Base-by-base conservation (phyloP, 768 basidiomycete genomes). In the Piloderma croceum region DNA sequence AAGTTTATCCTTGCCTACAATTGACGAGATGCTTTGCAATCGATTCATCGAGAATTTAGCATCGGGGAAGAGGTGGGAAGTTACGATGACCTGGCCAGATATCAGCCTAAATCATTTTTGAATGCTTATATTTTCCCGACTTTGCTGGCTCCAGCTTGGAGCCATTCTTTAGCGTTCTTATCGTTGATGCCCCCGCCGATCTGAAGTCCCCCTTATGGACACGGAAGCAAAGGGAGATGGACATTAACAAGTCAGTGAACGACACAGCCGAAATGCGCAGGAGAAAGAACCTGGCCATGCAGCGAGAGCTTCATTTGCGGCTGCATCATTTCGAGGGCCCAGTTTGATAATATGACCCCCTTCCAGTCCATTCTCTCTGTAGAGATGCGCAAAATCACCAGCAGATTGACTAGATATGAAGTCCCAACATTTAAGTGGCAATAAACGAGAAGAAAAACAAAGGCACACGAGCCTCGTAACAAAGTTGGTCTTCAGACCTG, bases 261-360 rank as follows among this genome's bases (percentile, higher is more conserved):
- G 15, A 31, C 42, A 24, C 22, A 33, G 25, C 45, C 55, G 36
- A 49, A 29, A 17, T 17, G 29, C 23, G 34, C 45, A 21, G 15
- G 33, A 19, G 1, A 5, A 47, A 66, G 19, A 24, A 82, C 89
- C 80, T 59, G 82, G 83, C 96, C 96, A 99, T 24, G 83, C 77
- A 18, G 58, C 58, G 22, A 98, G 67, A 2, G 93, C 92, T 41
- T 89, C 81, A 48, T 64, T 73, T 9, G 96, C 96, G n/a, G 93
- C 90, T 13, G 69, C 71, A 46, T 94, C 90, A 52, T 98, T 98
- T 11, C 85, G 77, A 3, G 81, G 77, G 2, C 96, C 96, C 5
- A 99, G 76, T 64, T 94, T 98, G 49, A 99, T 98, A 29, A 99
- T 80, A 73, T 99, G 96, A 1, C 90, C 94, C 0, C 94, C 96